Evolutionary conservation across 495 filamentous ascomycete genomes (phyloP), one percentile per base, ranked within the genome.

Genomic region (Aspergillus sclerotioniger): DNA sequence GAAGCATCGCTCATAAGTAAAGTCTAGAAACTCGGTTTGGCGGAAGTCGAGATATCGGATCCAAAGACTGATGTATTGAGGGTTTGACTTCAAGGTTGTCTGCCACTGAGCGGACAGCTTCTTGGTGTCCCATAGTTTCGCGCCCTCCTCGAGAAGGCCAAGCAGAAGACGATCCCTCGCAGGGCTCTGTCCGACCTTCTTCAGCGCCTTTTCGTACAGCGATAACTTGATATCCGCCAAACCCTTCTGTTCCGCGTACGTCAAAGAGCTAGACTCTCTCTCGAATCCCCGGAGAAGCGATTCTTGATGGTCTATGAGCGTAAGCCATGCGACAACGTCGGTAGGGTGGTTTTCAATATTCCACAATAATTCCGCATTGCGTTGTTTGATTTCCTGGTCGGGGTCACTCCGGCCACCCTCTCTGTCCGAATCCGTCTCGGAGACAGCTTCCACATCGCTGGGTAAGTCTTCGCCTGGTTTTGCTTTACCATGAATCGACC

Each of bases 171-270:
- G 68, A 58, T 90, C 86, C 33, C 63, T 70, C 15, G 55, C 58
- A 35, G 75, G 66, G 28, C 78, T 66, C 3, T 76, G 61, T 8
- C 65, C 68, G 13, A 80, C 76, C 52, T 86, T 82, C 33, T 74
- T 71, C 6, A 97, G 69, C 4, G 92, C 91, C 56, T 91, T 85
- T 51, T 90, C 84, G 62, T 91, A 91, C n/a, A 96, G 81, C 0
- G 86, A 87, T 2, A 96, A 60, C 59, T 88, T 92, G 35, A 96
- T 82, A 59, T 90, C 89, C 17, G 91, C 87, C 21, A 88, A 80
- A 52, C 85, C 87, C 54, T 76, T 79, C 21, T 68, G 73, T 59
- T 96, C 90, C 3, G 85, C 84, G 43, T 71, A 67, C 0, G 83
- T 87, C 9, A 82, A 68, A 19, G 75, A 66, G 43, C 71, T 71